Base-by-base conservation (phyloP, 2,329 filamentous ascomycete species). In the Fusarium sp. region DNA sequence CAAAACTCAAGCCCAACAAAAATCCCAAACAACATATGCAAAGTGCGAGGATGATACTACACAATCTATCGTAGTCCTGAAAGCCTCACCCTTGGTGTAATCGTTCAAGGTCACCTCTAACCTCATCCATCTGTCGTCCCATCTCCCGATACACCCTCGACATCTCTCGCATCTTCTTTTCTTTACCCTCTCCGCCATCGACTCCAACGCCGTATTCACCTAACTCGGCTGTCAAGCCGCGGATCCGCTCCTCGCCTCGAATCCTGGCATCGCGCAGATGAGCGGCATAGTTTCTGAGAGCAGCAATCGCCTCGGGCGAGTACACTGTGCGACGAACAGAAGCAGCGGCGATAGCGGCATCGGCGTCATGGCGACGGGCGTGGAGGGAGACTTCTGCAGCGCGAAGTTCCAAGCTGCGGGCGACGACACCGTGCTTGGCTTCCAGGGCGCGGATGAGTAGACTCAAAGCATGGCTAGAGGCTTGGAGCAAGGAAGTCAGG, bases 101-200 rank as follows among this genome's bases (percentile, higher is more conserved):
- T 51, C 81, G 75, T 10, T 78, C 77, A 51, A 89, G 66, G 65
- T 89, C 87, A 4, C 75, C 79, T 62, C 79, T 81, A 0, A 87
- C 84, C 47, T 89, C 87, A 10, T 83, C 79, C 59, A 89, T 76
- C 72, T 87, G 81, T 62, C 78, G 77, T 30, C 79, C 81, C 82
- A 89, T 85, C 60, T 88, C 85, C 3, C 80, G 75, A 73, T 86
- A 86, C 8, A 84, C 82, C 57, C 82, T 79, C 4, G 85, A 87
- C 82, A 89, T 85, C 74, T 89, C 87, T 58, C 83, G 81, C 83
- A 89, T 83, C 27, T 78, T 80, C 62, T 80, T 82, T 72, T 86
- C 86, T 78, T 86, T 87, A 8, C 54, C 75, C 52, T 79, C 78
- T 1, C 71, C 77, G 1, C 75, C 76, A 10, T 76, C 75, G 1